Evolutionary conservation across 768 basidiomycete genomes (phyloP).

Genomic region (Agrocybe chaxingu): DNA sequence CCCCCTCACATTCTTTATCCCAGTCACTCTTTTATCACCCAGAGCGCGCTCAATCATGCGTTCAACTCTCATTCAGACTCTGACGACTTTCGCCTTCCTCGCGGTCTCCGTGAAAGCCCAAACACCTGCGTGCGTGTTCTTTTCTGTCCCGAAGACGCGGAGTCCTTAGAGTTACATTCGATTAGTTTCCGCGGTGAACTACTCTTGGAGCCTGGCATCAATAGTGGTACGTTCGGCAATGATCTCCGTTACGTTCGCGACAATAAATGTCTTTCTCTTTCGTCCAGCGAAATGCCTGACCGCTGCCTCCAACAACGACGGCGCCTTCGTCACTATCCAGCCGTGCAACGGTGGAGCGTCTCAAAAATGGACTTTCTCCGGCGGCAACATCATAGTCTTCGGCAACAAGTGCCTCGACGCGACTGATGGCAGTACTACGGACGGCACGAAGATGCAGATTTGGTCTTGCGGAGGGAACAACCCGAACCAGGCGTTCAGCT

Average conservation of each 20-base stretch:
- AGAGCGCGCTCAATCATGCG: constrained; percentile 14
- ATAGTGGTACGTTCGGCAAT: constrained; percentile 28
- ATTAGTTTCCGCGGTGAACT: constrained; percentile 39
- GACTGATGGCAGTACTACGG: constrained; percentile 32
- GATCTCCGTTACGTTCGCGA: background rate
- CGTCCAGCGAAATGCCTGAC: constrained; percentile 47
- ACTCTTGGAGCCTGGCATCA: constrained; percentile 41
- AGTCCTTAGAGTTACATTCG: background rate
- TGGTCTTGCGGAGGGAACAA: constrained; percentile 42
- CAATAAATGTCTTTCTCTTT: background rate
- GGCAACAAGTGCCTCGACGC: constrained; percentile 51
- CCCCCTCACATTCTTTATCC: constrained; percentile 19
- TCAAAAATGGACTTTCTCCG: constrained; percentile 48
- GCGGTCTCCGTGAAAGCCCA: constrained; percentile 22
- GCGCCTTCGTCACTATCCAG: constrained; percentile 44
- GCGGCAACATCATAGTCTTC: constrained; percentile 39
- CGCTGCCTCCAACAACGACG: constrained; percentile 45
- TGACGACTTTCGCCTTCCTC: constrained; percentile 15
- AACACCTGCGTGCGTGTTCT: constrained; percentile 23
- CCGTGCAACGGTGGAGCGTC: constrained; percentile 39
- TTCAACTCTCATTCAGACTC: constrained; percentile 8
- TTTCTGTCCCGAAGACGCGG: background rate
- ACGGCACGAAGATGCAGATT: constrained; percentile 50
- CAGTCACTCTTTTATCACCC: constrained; percentile 8
- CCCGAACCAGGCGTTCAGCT: constrained; percentile 44